Evolutionary conservation across 345 rosid genomes (phyloP).

Genomic region (Hibiscus trionum): DNA sequence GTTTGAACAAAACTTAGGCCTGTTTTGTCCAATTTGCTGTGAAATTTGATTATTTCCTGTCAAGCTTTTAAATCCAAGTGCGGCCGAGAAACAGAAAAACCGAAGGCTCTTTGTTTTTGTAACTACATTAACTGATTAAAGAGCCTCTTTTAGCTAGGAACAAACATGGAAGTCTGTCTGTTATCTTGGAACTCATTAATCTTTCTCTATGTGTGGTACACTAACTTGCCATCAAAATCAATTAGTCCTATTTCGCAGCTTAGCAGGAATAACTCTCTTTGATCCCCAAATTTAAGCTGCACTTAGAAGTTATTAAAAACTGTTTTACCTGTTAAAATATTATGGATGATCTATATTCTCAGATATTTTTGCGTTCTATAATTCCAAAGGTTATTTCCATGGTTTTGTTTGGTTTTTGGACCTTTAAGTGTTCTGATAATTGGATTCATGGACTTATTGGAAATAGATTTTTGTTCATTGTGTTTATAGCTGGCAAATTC

Average conservation of each 20-base stretch:
- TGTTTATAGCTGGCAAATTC: slow-evolving; percentile 59
- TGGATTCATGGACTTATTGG: slow-evolving; percentile 15
- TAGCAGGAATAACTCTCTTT: not conserved
- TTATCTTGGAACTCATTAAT: not conserved
- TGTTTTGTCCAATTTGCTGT: slow-evolving; percentile 1
- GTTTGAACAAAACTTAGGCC: slow-evolving; percentile 1
- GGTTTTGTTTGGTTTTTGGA: slow-evolving; percentile 3
- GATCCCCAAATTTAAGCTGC: slow-evolving; percentile 1
- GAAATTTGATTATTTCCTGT: not conserved
- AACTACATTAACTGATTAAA: not conserved
- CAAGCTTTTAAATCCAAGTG: not conserved
- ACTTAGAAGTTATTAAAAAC: not conserved
- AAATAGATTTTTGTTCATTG: slow-evolving; percentile 15
- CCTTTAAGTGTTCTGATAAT: slow-evolving; percentile 1
- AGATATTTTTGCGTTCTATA: not conserved
- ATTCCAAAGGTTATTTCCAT: not conserved
- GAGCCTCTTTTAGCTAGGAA: not conserved
- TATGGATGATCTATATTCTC: not conserved
- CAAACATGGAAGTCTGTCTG: not conserved
- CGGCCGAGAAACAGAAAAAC: not conserved
- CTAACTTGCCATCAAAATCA: slow-evolving; percentile 6
- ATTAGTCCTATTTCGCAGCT: not conserved
- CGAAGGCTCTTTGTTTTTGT: not conserved
- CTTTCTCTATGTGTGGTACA: not conserved
- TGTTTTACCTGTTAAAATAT: not conserved